Base-by-base conservation (phyloP, 305 asterid genomes). In the Lippia alba region DNA sequence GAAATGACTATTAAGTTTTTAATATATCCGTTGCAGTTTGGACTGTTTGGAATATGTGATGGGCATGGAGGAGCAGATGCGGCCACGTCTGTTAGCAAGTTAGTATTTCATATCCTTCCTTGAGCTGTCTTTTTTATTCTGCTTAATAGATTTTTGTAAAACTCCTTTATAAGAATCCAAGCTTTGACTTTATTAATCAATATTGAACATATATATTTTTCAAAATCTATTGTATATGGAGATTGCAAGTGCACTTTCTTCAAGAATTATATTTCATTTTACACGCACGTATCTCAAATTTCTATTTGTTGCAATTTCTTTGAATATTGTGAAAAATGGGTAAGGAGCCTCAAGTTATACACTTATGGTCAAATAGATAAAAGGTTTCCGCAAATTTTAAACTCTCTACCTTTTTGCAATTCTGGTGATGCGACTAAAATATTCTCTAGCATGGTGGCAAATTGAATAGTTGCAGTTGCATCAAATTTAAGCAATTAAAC, bases 21-120 rank as follows among this genome's bases (percentile, higher is more conserved):
- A 24, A 70, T 53, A 39, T 75, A 64, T 41, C 19, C 76, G 56
- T 84, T 79, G 85, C 89, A 95, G 99, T 90, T 95, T 78, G 99
- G 98, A 66, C 73, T 95, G 73, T 95, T 95, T 64, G 94, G 92
- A 59, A 86, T 95, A 79, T 92, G 95, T 8, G 99, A 95, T 56
- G 99, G 99, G 64, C 99, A 95, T 76, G 99, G 99, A 56, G 99
- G 99, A 76, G 94, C 89, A 56, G 88, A 84, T 81, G 99, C 99
- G 56, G 98, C 99, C 64, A 80, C 82, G 61, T 85, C 96, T 73
- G 98, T 84, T 73, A 87, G 98, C 97, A 88, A 92, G 99, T 94
- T 68, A 86, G 94, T 86, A 24, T 70, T 64, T 63, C 71, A 66
- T 63, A 57, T 56, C 45, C 58, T 61, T 41, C 48, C 68, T 59